Evolutionary conservation across 2,329 filamentous ascomycete genomes (phyloP), one percentile per base, ranked within the genome.

Genomic region (Monosporascus sp.): DNA sequence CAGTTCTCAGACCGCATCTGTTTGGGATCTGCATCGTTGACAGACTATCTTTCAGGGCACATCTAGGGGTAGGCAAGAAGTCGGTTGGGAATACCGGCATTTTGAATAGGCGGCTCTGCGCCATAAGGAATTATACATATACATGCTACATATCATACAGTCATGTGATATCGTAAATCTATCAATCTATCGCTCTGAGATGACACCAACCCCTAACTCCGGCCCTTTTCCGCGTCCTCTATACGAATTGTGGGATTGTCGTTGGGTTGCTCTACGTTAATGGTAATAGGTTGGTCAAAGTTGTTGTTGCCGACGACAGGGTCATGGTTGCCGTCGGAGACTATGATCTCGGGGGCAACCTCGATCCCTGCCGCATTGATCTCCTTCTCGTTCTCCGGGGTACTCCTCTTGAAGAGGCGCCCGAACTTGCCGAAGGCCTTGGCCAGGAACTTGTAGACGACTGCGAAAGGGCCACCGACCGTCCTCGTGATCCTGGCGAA

Each of bases 401-500:
- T 53, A 41, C 48, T 50, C 52, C 53, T 57, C 50, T 53, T 58
- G 46, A 66, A 60, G 2, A 63, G 22, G 3, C 49, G 37, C 7
- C 59, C 55, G 7, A 66, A 52, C 38, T 58, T 60, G n/a, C 51
- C 46, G 6, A 61, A 62, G 3, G 55, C 40, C 26, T 50, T 55
- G 9, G 52, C 59, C 0, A 67, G 24, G n/a, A 57, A 51, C 9
- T 53, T 54, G 22, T 70, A 71, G 1, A 56, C 55, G 7, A 61
- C 53, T 2, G 65, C 64, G 37, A 71, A 60, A 0, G 70, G 70
- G 5, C 51, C 48, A 14, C 67, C 65, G 19, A 71, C 66, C 6
- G 59, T 54, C 31, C n/a, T 55, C 2, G 63, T 65, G 14, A 69
- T 64, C 20, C 51, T 60, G 24, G 63, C 70, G 51, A 73, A 74